phyloP scores from a whole-genome alignment of 1,284 basidiomycete genomes.

The Rhodotorula sp. region DNA sequence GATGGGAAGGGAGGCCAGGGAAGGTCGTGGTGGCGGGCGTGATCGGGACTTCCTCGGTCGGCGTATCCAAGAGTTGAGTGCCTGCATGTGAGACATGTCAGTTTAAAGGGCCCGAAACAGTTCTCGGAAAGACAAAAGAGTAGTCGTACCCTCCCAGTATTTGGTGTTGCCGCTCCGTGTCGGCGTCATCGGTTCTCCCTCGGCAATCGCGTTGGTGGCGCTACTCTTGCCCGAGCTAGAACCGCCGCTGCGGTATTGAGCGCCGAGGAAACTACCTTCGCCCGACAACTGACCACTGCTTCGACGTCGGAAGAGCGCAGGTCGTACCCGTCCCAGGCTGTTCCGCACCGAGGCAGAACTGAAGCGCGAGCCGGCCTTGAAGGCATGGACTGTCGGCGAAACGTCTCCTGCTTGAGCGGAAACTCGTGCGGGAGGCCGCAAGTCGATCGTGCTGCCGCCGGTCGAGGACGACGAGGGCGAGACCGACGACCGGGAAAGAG shows the following conservation, averaged over 20 bases:
- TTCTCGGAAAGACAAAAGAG: not conserved
- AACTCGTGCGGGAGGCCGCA: not conserved
- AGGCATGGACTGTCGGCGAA: slow-evolving; percentile 28
- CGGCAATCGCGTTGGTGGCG: slow-evolving; percentile 10
- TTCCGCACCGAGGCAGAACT: slow-evolving; percentile 1
- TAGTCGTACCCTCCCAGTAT: slow-evolving; percentile 29
- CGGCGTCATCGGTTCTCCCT: slow-evolving; percentile 42
- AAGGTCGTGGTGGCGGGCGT: slow-evolving; percentile 31
- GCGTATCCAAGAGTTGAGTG: slow-evolving; percentile 36
- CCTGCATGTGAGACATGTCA: not conserved
- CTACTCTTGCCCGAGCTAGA: slow-evolving; percentile 26
- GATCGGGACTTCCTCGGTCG: slow-evolving; percentile 34
- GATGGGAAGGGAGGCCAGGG: slow-evolving; percentile 18
- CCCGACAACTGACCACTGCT: slow-evolving; percentile 42
- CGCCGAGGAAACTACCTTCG: slow-evolving; percentile 31
- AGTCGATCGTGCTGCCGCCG: not conserved
- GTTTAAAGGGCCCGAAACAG: not conserved
- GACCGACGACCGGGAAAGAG: slow-evolving; percentile 12
- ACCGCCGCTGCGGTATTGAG: slow-evolving; percentile 31
- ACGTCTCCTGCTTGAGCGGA: slow-evolving; percentile 15
- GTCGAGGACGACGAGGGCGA: slow-evolving; percentile 10
- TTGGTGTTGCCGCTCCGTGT: slow-evolving; percentile 26
- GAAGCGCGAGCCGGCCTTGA: slow-evolving; percentile 1
- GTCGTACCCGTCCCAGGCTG: slow-evolving; percentile 15
- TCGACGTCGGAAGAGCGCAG: slow-evolving; percentile 39